Evolutionary conservation across 2,329 filamentous ascomycete species (phyloP), one percentile per base, ranked within the genome.

Genomic region (Neospermospora avenae): DNA sequence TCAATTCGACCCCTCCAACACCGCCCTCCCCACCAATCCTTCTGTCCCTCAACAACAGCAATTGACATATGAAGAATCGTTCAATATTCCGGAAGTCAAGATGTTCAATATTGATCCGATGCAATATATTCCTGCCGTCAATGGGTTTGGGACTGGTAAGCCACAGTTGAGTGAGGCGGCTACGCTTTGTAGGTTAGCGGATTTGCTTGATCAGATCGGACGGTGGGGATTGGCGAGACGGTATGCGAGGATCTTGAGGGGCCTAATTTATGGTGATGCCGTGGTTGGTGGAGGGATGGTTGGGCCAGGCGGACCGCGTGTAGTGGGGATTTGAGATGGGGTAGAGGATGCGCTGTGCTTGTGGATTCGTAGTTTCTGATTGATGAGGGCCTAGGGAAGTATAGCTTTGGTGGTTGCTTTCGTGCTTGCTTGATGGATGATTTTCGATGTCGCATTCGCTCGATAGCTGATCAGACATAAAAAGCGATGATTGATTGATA

Each of bases 21-120:
- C 44, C 3, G 14, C 44, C 11, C 22, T 16, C 14, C 13, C 20
- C 24, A 5, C 8, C 28, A 35, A 25, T 5, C 14, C 46, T 4
- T 20, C 46, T 7, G 11, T n/a, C 14, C 2, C 28, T 28, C 46
- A 35, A 34, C 53, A 45, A 13, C 25, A 28, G 16, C 53, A 41
- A 37, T 4, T 45, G 7, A 55, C 53, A 10, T 44, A 25, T 7
- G 53, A 48, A 53, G 54, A 44, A 25, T 20, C 34, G 18, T 34
- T 57, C 16, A 45, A 60, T 16, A 52, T 64, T 18, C 59, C 59
- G 11, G 59, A 60, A 28, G 48, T 58, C 25, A 51, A 52, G 24
- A 55, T 57, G 28, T 48, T 61, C 22, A 56, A 56, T 31, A 49
- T 55, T 18, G 48, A 55, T 49, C 48, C 41, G 3, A 37, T 58